Base-by-base conservation (phyloP, 2,329 filamentous ascomycete genomes). In the Alternaria ventricosa region DNA sequence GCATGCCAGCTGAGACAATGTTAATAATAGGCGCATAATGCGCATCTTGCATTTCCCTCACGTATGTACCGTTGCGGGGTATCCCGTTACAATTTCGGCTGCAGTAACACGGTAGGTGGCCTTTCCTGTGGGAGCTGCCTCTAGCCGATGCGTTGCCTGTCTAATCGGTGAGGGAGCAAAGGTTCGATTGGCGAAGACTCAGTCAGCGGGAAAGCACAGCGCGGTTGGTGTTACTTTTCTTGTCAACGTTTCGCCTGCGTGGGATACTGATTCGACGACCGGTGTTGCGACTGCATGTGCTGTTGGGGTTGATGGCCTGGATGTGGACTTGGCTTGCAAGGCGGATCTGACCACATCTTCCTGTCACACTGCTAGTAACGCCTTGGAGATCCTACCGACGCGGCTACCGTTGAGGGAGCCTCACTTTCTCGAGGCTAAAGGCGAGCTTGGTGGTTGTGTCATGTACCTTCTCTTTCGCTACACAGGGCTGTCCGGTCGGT, bases 51-150 rank as follows among this genome's bases (percentile, higher is more conserved):
- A 28, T 54, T 20, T 54, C 20, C 27, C 27, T 41, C 25, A 54
- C 30, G 27, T 25, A 54, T 60, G 55, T 20, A 45, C 41, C 18
- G 46, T 53, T 50, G 56, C 51, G 33, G 55, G 61, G 47, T 20
- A 43, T 43, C 49, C 30, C 41, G 22, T 33, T 50, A 53, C 56
- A 59, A 55, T 60, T 53, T 55, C 60, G 56, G 60, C 60, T 65
- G 49, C 18, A 57, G 60, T 50, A 25, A 47, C 27, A 15, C 20
- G 41, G 25, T 12, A 15, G 30, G 28, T 22, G 45, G 46, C 49
- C 22, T 58, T 43, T 43, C 55, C 55, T 60, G 57, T 61, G 66
- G 68, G 68, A 67, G 20, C 60, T 61, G 64, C 66, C 64, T 69
- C 61, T 65, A 65, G 57, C 67, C 68, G 63, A 66, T 55, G 59